These are phyloP conservation scores for Talaromyces sp. DNA, from an alignment of 2,329 filamentous ascomycete species.

Conservation along the genomic window DNA sequence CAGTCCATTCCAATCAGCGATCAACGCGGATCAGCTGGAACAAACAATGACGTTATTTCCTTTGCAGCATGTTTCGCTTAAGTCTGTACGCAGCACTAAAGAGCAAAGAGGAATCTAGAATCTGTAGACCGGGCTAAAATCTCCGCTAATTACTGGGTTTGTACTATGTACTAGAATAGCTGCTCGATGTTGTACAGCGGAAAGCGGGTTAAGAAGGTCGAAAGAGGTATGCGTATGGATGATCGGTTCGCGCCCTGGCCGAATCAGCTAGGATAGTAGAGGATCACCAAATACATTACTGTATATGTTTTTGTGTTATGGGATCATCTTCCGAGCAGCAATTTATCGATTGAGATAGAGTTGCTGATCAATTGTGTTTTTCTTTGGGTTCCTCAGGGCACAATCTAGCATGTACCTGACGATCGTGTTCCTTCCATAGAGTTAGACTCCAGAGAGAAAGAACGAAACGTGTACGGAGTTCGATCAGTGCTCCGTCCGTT, in stretches of 20 bases:
- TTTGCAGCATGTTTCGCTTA: background rate
- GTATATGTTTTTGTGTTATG: background rate
- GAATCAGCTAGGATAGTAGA: background rate
- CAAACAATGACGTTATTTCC: slow-evolving; percentile 3
- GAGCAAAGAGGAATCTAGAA: background rate
- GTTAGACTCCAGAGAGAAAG: no score
- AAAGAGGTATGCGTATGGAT: background rate
- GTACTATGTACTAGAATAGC: no score
- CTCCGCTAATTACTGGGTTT: background rate
- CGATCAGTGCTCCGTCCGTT: background rate
- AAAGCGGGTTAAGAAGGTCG: background rate
- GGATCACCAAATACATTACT: background rate
- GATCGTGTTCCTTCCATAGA: slow-evolving; percentile 5
- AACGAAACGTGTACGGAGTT: background rate
- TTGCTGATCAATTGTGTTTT: background rate
- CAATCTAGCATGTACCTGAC: slow-evolving; percentile 11
- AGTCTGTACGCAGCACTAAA: no score
- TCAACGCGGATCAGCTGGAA: background rate
- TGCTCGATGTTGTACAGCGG: slow-evolving; percentile 2
- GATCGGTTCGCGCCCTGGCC: background rate
- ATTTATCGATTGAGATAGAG: background rate
- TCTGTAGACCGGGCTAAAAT: background rate
- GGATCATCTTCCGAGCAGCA: background rate
- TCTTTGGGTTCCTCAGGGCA: background rate
- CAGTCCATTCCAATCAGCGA: slow-evolving; percentile 1